Evolutionary conservation across 2,329 filamentous ascomycete species (phyloP), one percentile per base, ranked within the genome.

Genomic region (Colletotrichum sp.): DNA sequence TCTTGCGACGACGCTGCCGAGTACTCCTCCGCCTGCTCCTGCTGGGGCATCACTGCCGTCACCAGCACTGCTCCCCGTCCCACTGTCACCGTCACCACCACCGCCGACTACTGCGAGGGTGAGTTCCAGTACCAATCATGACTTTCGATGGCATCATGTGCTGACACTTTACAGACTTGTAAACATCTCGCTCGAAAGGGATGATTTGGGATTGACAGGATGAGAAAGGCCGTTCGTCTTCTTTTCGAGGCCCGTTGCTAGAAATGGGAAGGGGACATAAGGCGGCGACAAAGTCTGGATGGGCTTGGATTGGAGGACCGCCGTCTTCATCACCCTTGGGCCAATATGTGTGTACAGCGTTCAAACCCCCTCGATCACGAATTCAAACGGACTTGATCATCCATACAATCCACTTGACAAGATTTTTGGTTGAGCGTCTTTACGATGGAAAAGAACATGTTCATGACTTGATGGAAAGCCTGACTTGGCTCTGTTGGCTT

Each of bases 1-100:
- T 80, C 80, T 60, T 87, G 86, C 80, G 79, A 80, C 70, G 76
- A 80, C 56, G 8, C 71, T 15, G 79, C 77, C 36, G 80, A 80
- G 62, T 88, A 87, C 81, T 81, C 85, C 36, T 85, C 86, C 48
- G 86, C 84, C 69, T 88, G 86, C 84, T 82, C 81, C 68, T 88
- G 87, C 84, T 88, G 83, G 81, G 86, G 86, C 65, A 82, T 88
- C 80, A 87, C 85, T 52, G 82, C 81, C 48, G 76, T 80, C 30
- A 81, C 84, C 61, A 83, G 81, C 73, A 87, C 86, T 13, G 85
- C 83, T 69, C 78, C 84, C 32, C 79, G 78, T 43, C 83, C 86
- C 28, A 87, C 86, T 74, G 80, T 82, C 70, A 87, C 85, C 34
- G 83, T 86, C 71, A 87, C 86, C 74, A 83, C 82, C 74, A 87